Conservation (phyloP, 2,329 filamentous ascomycete genomes). For the Dendrostoma leiphaemia region DNA sequence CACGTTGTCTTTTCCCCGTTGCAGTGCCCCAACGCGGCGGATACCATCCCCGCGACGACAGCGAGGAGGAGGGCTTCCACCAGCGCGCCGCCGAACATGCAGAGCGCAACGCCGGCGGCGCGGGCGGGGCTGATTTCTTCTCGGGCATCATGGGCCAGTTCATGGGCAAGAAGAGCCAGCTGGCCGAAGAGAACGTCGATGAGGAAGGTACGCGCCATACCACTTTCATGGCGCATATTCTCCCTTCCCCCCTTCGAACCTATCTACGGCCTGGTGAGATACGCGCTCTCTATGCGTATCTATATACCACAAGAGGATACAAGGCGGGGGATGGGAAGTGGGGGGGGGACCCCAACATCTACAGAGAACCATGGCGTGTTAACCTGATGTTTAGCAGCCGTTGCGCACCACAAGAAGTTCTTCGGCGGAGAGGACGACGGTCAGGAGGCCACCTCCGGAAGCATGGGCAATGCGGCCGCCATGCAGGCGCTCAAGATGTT, state of each 20-base stretch:
- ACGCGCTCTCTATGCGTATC: neutral
- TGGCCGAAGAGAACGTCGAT: constrained; percentile 46
- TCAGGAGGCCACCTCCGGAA: constrained; percentile 45
- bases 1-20: neutral
- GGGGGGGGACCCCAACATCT: neutral
- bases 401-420: constrained; percentile 72
- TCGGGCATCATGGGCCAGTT: constrained; percentile 45
- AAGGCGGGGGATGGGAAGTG: neutral
- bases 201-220: constrained; percentile 51
- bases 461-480: constrained; percentile 70
- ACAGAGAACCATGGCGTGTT: neutral
- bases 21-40: constrained; percentile 24
- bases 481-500: constrained; percentile 84
- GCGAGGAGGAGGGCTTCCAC: constrained; percentile 40
- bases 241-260: no score
- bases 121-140: constrained; percentile 48
- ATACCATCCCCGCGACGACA: constrained; percentile 36
- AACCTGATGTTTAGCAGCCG: constrained; percentile 50
- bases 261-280: no score
- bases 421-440: constrained; percentile 57
- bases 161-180: constrained; percentile 46
- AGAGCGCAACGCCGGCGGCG: constrained; percentile 42
- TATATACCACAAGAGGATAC: neutral
- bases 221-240: no score
- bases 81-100: constrained; percentile 44